These are phyloP conservation scores for Kodamaea sagamina DNA, from an alignment of 805 yeast genomes.

Conservation along the genomic window DNA sequence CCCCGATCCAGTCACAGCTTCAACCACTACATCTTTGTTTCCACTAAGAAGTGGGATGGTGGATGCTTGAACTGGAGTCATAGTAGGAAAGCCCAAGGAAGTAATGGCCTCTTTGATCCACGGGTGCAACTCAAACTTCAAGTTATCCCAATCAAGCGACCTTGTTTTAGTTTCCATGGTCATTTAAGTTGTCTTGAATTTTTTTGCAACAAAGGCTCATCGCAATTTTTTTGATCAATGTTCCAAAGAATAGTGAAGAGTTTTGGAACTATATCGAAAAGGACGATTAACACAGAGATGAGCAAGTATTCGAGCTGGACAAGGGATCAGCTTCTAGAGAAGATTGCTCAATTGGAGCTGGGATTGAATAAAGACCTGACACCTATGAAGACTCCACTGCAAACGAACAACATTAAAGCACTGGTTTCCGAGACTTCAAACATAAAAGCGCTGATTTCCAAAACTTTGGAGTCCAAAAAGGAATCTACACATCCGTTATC, in stretches of 20 bases:
- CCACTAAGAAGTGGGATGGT: constrained; percentile 81
- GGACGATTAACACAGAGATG: constrained; percentile 9
- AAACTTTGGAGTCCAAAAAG: too few species aligned
- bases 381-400: too few species aligned
- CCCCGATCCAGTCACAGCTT: constrained; percentile 98
- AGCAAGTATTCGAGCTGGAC: constrained; percentile 61
- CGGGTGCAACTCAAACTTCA: constrained; percentile 56
- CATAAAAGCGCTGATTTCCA: too few species aligned
- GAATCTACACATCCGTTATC: constrained; percentile 1
- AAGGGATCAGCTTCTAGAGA: constrained; percentile 60
- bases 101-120: constrained; percentile 73
- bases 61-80: constrained; percentile 98
- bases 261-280: constrained; percentile 5
- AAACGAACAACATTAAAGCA: too few species aligned
- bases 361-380: too few species aligned
- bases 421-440: too few species aligned
- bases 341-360: constrained; percentile 57
- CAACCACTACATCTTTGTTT: constrained; percentile 94
- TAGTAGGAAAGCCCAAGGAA: constrained; percentile 71
- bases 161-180: constrained; percentile 30
- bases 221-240: constrained; percentile 7
- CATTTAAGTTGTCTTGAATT: not conserved
- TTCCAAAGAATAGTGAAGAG: constrained; percentile 8
- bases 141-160: constrained; percentile 62
- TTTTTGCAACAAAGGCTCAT: constrained; percentile 6